Base-by-base conservation (phyloP, 2,329 filamentous ascomycete species). In the Clonostachys sp. region DNA sequence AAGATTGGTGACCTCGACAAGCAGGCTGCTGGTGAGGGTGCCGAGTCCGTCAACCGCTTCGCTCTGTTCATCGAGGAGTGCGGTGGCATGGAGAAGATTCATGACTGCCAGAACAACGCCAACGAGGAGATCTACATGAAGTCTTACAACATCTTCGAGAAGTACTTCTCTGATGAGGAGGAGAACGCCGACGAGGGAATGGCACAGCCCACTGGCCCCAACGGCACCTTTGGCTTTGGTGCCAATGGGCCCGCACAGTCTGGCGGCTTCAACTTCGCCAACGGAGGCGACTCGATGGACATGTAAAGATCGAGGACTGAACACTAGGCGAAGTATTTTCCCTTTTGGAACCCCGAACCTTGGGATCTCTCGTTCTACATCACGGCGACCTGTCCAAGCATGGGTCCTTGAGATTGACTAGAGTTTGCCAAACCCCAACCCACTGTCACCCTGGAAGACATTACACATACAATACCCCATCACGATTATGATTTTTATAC, bases 121-220 rank as follows among this genome's bases (percentile, higher is more conserved):
- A 99, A 99, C 73, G 94, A 99, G 74, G 94, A 99, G 74, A 99
- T 99, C 60, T 99, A 99, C 80, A 97, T 99, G 92, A 99, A 99
- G 84, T 94, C 94, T 0, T 99, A 97, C 81, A 97, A 95, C 81
- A 99, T 99, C 72, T 99, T 99, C 57, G 94, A 99, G 80, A 96
- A 96, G 78, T 99, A 99, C 81, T 99, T 99, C 77, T 96, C 91
- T 0, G 94, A 99, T 62, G 94, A 99, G 57, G 94, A 97, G 48
- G 94, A 95, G 64, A 91, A 91, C 60, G 91, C 91, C 57, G 89
- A 91, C 52, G 89, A 95, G 61, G 75, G 74, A 41, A 81, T 90
- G 68, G 86, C 88, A 51, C 86, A 90, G 63, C 67, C 75, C 24
- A 82, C 86, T 59, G 83, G 81, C 42, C 67, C 77, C 39, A 88